Conservation (phyloP, 352 stramenopile genomes). For the Phytophthora citricola region DNA sequence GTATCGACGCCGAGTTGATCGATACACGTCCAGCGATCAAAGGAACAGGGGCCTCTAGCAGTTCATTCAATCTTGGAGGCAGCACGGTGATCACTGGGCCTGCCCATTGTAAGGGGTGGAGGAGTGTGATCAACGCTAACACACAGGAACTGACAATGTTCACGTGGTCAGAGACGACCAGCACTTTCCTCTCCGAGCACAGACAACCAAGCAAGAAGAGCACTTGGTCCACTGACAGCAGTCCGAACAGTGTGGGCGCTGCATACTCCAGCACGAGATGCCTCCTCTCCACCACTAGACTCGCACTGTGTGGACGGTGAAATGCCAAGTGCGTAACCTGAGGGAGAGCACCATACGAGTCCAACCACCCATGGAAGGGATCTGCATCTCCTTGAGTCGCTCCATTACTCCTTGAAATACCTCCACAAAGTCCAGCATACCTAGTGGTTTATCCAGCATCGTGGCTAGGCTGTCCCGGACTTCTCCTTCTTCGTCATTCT, state of each 20-base stretch:
- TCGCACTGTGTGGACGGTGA: slow-evolving; percentile 75
- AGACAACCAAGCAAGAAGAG: slow-evolving; percentile 78
- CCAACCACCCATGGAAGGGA: slow-evolving; percentile 82
- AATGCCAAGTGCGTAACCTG: slow-evolving; percentile 75
- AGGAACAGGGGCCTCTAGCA: slow-evolving; percentile 79
- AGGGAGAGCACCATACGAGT: slow-evolving; percentile 64
- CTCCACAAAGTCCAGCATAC: slow-evolving; percentile 63
- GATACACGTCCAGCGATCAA: slow-evolving; percentile 82
- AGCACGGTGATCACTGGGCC: slow-evolving; percentile 80
- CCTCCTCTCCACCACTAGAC: slow-evolving; percentile 56
- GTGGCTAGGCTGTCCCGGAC: slow-evolving; percentile 12
- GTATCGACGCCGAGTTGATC: slow-evolving; percentile 48
- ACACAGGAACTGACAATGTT: slow-evolving; percentile 82
- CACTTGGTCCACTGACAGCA: slow-evolving; percentile 82
- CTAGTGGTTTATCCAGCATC: slow-evolving; percentile 41
- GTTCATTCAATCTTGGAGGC: slow-evolving; percentile 68
- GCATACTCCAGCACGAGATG: slow-evolving; percentile 79
- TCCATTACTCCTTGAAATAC: slow-evolving; percentile 73
- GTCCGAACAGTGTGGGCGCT: slow-evolving; percentile 68
- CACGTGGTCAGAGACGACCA: slow-evolving; percentile 79
- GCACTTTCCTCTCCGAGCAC: slow-evolving; percentile 79
- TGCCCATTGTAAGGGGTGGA: slow-evolving; percentile 77
- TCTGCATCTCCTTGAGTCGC: slow-evolving; percentile 61
- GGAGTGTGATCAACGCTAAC: slow-evolving; percentile 71
- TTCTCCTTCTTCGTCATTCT: slow-evolving; percentile 24